phyloP scores from a whole-genome alignment of 371 early-diverging fungal genomes.

The Gilbertella persicaria region DNA sequence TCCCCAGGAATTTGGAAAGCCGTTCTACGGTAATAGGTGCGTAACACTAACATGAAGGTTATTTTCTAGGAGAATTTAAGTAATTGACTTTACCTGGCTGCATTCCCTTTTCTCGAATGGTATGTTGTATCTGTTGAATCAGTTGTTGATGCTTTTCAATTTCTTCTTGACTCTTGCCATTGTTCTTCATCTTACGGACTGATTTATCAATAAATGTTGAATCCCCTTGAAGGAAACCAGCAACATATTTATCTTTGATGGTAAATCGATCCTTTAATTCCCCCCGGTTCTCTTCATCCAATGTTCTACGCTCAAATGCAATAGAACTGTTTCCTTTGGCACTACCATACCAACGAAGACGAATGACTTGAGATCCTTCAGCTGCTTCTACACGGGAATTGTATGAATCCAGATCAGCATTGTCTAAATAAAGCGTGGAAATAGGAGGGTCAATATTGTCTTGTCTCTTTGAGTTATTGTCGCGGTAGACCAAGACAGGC shows the following conservation, averaged over 20 bases:
- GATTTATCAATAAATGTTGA: constrained; percentile 73
- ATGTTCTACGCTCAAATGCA: constrained; percentile 97
- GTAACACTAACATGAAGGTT: constrained; percentile 52
- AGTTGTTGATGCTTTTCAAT: constrained; percentile 74
- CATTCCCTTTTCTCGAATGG: constrained; percentile 76
- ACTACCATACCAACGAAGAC: constrained; percentile 92
- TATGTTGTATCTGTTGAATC: constrained; percentile 79
- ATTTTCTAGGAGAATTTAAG: neutral
- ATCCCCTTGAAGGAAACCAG: constrained; percentile 80
- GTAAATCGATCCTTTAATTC: constrained; percentile 96
- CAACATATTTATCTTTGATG: constrained; percentile 94
- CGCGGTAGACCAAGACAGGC: constrained; percentile 92
- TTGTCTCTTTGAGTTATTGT: constrained; percentile 65
- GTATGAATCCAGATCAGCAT: constrained; percentile 89
- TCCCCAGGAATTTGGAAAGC: constrained; percentile 99
- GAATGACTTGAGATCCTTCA: constrained; percentile 90
- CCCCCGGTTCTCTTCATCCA: constrained; percentile 97
- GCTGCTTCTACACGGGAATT: constrained; percentile 88
- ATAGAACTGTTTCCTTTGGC: constrained; percentile 66
- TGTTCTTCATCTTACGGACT: constrained; percentile 78
- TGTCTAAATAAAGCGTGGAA: constrained; percentile 96
- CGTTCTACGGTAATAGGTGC: constrained; percentile 98
- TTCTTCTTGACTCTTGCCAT: constrained; percentile 77
- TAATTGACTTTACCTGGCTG: constrained; percentile 68
- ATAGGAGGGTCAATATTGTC: constrained; percentile 87